These are phyloP conservation scores for Metschnikowia noctiluminum DNA, from an alignment of 805 yeast genomes.

Conservation along the genomic window DNA sequence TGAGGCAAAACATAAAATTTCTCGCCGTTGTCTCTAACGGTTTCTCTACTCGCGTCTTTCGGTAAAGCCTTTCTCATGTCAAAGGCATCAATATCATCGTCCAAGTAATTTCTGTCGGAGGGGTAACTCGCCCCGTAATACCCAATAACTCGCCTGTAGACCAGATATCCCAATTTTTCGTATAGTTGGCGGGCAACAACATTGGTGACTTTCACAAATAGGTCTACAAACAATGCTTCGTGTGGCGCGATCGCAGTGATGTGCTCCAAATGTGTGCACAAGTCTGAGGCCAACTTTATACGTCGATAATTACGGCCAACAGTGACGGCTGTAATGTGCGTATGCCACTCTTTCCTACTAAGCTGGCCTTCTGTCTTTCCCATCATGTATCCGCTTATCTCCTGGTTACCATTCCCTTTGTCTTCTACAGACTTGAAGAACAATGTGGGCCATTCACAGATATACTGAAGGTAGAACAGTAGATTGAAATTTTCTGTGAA, in stretches of 20 bases:
- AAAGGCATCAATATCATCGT: constrained; percentile 81
- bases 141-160: constrained; percentile 82
- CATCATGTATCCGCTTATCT: constrained; percentile 75
- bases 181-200: constrained; percentile 74
- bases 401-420: constrained; percentile 10
- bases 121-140: constrained; percentile 66
- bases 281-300: constrained; percentile 76
- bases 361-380: constrained; percentile 89
- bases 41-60: constrained; percentile 52
- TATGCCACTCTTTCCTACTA: constrained; percentile 78
- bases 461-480: constrained; percentile 79
- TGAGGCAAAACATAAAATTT: constrained; percentile 59
- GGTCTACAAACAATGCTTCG: constrained; percentile 79
- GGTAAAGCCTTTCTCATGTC: constrained; percentile 73
- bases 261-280: constrained; percentile 71
- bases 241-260: constrained; percentile 72
- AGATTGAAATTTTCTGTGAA: constrained; percentile 89
- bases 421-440: constrained; percentile 69
- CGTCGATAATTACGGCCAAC: constrained; percentile 80
- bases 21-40: constrained; percentile 60
- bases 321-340: constrained; percentile 95
- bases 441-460: constrained; percentile 83
- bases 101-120: constrained; percentile 42
- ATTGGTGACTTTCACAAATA: constrained; percentile 88
- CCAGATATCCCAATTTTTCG: constrained; percentile 80